Evolutionary conservation across 1,284 basidiomycete genomes (phyloP).

Genomic region (Entoloma clypeatum): DNA sequence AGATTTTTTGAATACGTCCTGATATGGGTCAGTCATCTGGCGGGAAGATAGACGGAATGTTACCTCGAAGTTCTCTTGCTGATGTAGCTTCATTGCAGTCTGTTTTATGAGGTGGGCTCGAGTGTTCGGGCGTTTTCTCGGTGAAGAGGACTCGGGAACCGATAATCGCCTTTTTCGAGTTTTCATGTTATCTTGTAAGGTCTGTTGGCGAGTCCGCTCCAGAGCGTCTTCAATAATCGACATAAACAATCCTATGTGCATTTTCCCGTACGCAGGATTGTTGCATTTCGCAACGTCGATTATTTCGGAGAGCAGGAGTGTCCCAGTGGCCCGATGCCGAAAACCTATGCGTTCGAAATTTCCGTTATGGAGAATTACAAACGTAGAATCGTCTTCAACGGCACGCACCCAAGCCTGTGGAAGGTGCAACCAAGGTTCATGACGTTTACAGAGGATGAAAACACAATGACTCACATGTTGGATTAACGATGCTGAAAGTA

Average conservation of each 20-base stretch:
- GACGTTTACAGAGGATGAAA: no score
- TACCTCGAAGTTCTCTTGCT: constrained; percentile 4
- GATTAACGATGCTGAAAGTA: no score
- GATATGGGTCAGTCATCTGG: not conserved
- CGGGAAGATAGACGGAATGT: no score
- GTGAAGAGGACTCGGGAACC: no score
- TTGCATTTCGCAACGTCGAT: constrained; percentile 15
- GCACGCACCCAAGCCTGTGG: constrained; percentile 19
- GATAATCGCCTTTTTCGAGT: not conserved
- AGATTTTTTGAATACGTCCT: constrained; percentile 3
- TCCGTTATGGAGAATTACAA: constrained; percentile 20
- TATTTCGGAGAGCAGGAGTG: constrained; percentile 21
- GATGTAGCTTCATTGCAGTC: not conserved
- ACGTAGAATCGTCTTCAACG: constrained; percentile 15
- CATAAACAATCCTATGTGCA: constrained; percentile 22
- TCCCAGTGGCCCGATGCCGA: constrained; percentile 21
- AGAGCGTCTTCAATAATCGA: constrained; percentile 20
- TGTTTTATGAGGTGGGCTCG: constrained; percentile 1
- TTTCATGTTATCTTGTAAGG: constrained; percentile 1
- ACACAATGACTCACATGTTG: no score
- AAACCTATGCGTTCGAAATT: constrained; percentile 23
- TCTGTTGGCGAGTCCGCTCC: constrained; percentile 15
- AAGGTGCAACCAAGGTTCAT: no score
- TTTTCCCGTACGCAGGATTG: constrained; percentile 18
- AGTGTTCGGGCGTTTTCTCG: constrained; percentile 11